phyloP scores from a whole-genome alignment of 164 flowering plant genomes.

The Tetrastigma voinierianum region DNA sequence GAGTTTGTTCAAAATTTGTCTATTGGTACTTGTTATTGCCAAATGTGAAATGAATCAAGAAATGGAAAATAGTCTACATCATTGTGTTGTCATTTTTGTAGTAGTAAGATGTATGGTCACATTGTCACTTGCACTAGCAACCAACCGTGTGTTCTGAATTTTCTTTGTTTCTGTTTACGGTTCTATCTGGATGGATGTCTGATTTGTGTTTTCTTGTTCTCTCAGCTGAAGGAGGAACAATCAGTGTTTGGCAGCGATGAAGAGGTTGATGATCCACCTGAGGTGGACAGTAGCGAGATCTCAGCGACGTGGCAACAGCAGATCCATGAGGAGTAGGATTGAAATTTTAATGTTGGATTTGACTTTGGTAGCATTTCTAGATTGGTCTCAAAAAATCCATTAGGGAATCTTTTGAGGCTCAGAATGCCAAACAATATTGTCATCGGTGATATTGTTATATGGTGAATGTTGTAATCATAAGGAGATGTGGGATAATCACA shows the following conservation, averaged over 20 bases:
- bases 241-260: slow-evolving; percentile 91
- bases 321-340: slow-evolving; percentile 51
- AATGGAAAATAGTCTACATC: too few relatives aligned
- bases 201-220: neutral
- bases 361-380: neutral
- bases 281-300: slow-evolving; percentile 79
- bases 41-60: too few relatives aligned
- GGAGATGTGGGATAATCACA: too few relatives aligned
- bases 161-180: neutral
- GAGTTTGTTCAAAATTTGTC: too few relatives aligned
- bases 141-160: too few relatives aligned
- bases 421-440: too few relatives aligned
- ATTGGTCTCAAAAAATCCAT: neutral
- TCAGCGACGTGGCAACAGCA: slow-evolving; percentile 56
- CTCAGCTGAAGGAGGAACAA: slow-evolving; percentile 75
- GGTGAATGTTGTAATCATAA: too few relatives aligned
- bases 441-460: too few relatives aligned
- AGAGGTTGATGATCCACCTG: slow-evolving; percentile 73
- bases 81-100: too few relatives aligned
- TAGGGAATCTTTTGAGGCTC: neutral
- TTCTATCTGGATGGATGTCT: neutral
- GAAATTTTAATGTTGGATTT: neutral
- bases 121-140: too few relatives aligned
- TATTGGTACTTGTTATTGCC: too few relatives aligned
- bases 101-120: too few relatives aligned